Percentiles rank a stretch among this genome's conserved stretches.
phyloP scores from a whole-genome alignment of 1,284 basidiomycete species.

The Thelephora terrestris region DNA sequence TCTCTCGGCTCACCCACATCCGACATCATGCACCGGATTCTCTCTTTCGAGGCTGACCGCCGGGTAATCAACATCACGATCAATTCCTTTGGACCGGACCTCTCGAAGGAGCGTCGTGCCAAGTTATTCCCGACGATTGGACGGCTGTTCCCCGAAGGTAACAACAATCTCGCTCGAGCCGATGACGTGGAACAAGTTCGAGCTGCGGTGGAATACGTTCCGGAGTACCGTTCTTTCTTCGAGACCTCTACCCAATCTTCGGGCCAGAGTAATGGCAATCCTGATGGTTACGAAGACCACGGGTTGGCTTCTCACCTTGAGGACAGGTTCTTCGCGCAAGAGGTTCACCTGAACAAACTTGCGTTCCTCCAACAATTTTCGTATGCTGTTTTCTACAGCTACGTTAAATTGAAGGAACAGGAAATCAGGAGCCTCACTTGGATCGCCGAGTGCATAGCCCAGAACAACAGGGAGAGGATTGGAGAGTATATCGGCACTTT shows the following conservation, averaged over 20 bases:
- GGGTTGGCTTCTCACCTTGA: slow-evolving; percentile 69
- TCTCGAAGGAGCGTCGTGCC: slow-evolving; percentile 94
- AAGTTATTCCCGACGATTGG: slow-evolving; percentile 93
- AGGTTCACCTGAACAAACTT: slow-evolving; percentile 90
- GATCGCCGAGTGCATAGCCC: slow-evolving; percentile 96
- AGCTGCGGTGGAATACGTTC: slow-evolving; percentile 76
- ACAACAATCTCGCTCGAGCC: slow-evolving; percentile 87
- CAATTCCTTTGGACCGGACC: slow-evolving; percentile 95
- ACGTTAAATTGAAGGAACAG: slow-evolving; percentile 98
- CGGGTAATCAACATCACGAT: slow-evolving; percentile 98
- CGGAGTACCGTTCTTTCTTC: slow-evolving; percentile 91
- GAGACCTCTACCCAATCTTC: slow-evolving; percentile 37
- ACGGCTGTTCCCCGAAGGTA: slow-evolving; percentile 90
- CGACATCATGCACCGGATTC: slow-evolving; percentile 83
- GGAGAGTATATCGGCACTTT: slow-evolving; percentile 89
- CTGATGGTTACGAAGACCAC: slow-evolving; percentile 33
- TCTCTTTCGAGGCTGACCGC: slow-evolving; percentile 95
- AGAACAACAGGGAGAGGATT: slow-evolving; percentile 89
- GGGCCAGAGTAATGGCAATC: slow-evolving; percentile 20
- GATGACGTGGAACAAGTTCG: slow-evolving; percentile 96
- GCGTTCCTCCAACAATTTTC: slow-evolving; percentile 95
- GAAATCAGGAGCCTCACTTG: slow-evolving; percentile 96
- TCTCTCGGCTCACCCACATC: slow-evolving; percentile 78
- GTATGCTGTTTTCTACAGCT: slow-evolving; percentile 87
- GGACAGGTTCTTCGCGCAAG: slow-evolving; percentile 92